Evolutionary conservation across 129 eudicot genomes (phyloP), one percentile per base, ranked within the genome.

Genomic region (Lonicera japonica): DNA sequence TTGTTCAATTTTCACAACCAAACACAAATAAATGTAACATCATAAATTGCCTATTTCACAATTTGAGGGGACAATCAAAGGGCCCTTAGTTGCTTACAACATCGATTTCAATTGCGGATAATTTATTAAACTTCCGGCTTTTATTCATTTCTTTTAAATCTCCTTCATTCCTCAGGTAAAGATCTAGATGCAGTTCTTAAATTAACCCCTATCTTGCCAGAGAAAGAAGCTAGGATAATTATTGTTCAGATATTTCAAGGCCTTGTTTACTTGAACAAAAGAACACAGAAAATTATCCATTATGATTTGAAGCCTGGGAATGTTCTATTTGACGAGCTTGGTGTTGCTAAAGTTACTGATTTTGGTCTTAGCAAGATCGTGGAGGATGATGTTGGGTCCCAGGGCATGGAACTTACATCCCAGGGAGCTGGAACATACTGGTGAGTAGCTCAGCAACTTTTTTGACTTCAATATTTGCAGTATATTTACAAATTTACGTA

Each of bases 381-480:
- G 73, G 98, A 92, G 82, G 96, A 87, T 54, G 95, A 92, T 80
- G 98, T 92, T 68, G 98, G 98, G 56, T 87, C 98, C 55, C 96
- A 82, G 80, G 98, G 98, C 60, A 92, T 92, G 98, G 98, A 92
- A 73, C 98, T 92, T 73, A 92, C 98, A 21, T 92, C 98, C 16
- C 98, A 92, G 74, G 98, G 98, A 55, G 98, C 98, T 62, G 98
- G 98, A 77, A 92, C 98, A 11, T 92, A 92, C 77, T 92, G 98
- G 98, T 92, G 63, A 88, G 91, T 65, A 43, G 54, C 54, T 60
- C 17, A 48, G 60, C 43, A 43, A 12, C 57, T 1, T 10, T 23
- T 69, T 11, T 54, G 20, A 25, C 21, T 24, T 25, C 25, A 50
- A 17, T 43, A 8, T 36, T 18, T n/a, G 47, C 54, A 20, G 8